A percentile compares a stretch with the other conserved stretches of the same genome.
Conservation (phyloP, 495 filamentous ascomycete genomes). For the Neohortaea acidophila region DNA sequence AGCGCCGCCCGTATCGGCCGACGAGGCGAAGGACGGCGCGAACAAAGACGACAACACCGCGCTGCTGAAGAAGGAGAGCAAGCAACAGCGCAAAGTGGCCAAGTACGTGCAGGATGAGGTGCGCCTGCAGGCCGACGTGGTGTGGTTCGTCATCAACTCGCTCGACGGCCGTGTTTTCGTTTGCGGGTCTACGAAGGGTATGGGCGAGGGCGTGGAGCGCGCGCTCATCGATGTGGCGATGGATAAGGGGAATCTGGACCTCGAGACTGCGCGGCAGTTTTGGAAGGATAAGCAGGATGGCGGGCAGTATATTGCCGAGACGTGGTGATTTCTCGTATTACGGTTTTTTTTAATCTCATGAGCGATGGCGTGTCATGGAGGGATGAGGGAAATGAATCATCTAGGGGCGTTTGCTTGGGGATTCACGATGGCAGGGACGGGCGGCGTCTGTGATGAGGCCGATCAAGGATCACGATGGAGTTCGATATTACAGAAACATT, state of each 20-base stretch:
- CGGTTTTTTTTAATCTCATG: too few relatives aligned
- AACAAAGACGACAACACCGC: neutral
- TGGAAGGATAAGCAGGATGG: constrained; percentile 28
- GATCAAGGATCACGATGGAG: too few relatives aligned
- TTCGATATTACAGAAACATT: too few relatives aligned
- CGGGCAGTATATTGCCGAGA: constrained; percentile 30
- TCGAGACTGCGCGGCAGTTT: constrained; percentile 38
- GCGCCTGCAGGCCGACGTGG: constrained; percentile 71
- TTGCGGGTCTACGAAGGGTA: constrained; percentile 83
- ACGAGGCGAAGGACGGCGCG: neutral
- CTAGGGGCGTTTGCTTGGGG: too few relatives aligned
- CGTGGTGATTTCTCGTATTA: constrained; percentile 13
- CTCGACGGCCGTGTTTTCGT: constrained; percentile 91
- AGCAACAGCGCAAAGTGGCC: constrained; percentile 11
- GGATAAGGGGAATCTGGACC: constrained; percentile 39
- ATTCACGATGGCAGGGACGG: too few relatives aligned
- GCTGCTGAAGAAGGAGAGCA: constrained; percentile 5
- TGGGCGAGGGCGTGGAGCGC: constrained; percentile 86
- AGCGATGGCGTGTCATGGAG: too few relatives aligned
- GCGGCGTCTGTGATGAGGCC: too few relatives aligned
- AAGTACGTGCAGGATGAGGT: constrained; percentile 33
- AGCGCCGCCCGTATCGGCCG: constrained; percentile 24
- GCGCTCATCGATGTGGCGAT: constrained; percentile 32
- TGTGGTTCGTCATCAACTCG: constrained; percentile 91
- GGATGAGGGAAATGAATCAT: too few relatives aligned